Evolutionary conservation across 108 stramenopile species (phyloP).

Genomic region (Conticribra weissflogii): DNA sequence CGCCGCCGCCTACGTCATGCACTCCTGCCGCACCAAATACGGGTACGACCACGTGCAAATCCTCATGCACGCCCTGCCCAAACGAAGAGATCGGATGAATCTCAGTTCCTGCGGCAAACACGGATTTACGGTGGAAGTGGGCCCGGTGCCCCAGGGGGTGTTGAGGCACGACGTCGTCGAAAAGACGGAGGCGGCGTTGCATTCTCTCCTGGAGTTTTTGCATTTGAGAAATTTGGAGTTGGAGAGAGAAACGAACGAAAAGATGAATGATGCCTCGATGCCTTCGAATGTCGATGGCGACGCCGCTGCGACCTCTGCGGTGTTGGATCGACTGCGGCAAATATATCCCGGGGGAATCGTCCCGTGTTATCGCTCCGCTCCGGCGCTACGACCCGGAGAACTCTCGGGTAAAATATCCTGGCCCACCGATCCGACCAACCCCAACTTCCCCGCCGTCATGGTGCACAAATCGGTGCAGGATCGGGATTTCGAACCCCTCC

Average conservation of each 20-base stretch:
- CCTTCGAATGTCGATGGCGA: neutral
- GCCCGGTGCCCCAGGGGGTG: conserved; percentile 81
- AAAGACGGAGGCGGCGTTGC: conserved; percentile 64
- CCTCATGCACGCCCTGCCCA: conserved; percentile 68
- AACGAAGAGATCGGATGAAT: conserved; percentile 64
- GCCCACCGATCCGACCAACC: conserved; percentile 67
- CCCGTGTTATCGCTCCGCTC: conserved; percentile 80
- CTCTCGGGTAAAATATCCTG: conserved; percentile 76
- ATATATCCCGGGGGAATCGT: conserved; percentile 50
- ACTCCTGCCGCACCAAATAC: conserved; percentile 47
- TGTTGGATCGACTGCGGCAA: conserved; percentile 35
- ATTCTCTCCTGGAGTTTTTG: conserved; percentile 70
- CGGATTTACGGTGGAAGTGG: conserved; percentile 86
- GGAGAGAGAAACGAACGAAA: conserved; percentile 22
- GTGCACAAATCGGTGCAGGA: conserved; percentile 76
- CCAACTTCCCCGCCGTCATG: conserved; percentile 62
- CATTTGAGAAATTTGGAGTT: conserved; percentile 52
- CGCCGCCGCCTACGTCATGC: conserved; percentile 79
- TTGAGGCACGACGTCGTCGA: conserved; percentile 84
- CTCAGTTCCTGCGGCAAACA: conserved; percentile 68
- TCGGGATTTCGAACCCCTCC: conserved; percentile 60
- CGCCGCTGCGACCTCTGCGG: neutral
- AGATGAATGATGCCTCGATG: too few relatives aligned
- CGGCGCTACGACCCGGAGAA: conserved; percentile 70
- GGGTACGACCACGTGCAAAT: conserved; percentile 40